Conservation (phyloP, 441 rosid species). For the Gossypium lobatum region DNA sequence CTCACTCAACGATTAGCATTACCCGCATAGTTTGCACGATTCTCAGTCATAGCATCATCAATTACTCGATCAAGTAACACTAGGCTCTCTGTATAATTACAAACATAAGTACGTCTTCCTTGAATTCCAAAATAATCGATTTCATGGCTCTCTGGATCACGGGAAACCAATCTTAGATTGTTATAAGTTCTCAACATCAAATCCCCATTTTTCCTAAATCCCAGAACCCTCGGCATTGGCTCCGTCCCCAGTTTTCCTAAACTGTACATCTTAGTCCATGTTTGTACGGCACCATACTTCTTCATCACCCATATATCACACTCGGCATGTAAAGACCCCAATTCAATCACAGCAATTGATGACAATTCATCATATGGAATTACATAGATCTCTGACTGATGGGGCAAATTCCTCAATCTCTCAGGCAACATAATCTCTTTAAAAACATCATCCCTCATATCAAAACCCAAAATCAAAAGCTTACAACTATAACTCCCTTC, state of each 20-base stretch:
- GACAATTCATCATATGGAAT: conserved; percentile 12
- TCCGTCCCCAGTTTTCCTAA: neutral
- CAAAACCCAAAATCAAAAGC: conserved; percentile 12
- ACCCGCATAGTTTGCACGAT: neutral
- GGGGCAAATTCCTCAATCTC: neutral
- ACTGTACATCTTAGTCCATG: conserved; percentile 13
- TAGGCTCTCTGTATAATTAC: conserved; percentile 3
- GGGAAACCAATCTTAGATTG: neutral
- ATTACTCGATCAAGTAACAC: conserved; percentile 2
- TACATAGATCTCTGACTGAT: neutral
- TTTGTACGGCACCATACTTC: conserved; percentile 8
- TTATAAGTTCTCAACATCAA: neutral
- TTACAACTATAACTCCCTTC: neutral
- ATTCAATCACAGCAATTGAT: neutral
- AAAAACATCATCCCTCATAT: conserved; percentile 15
- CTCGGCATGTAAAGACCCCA: neutral
- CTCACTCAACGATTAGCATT: neutral
- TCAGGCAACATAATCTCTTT: conserved; percentile 18
- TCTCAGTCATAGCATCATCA: neutral
- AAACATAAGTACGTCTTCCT: neutral
- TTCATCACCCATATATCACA: conserved; percentile 17
- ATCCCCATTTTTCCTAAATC: conserved; percentile 10
- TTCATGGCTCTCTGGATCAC: neutral
- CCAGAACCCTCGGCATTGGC: neutral
- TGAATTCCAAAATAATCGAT: neutral